Base-by-base conservation (phyloP, 2,329 filamentous ascomycete genomes). In the Thermothelomyces thermophilus region DNA sequence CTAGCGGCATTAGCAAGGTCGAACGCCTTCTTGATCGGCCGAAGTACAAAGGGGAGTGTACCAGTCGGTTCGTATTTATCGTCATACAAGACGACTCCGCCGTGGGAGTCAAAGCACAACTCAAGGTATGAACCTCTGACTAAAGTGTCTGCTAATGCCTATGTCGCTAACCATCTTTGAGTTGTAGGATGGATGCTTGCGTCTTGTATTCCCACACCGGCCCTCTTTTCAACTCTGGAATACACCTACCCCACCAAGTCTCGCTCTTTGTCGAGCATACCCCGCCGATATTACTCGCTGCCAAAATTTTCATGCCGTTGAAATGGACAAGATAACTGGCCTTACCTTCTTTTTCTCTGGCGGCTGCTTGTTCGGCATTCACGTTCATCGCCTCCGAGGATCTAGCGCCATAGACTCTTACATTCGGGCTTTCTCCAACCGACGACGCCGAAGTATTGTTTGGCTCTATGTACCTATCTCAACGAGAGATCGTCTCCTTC, bases 291-390 rank as follows among this genome's bases (percentile, higher is more conserved):
- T 24, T 24, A 16, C 6, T 41, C 26, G 20, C 20, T 41, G 37
- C n/a, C 37, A 41, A 7, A 16, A 13, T 14, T n/a, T 41, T 14
- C 16, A 28, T 16, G 17, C 37, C 4, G 37, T 41, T 14, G 37
- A 41, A 16, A 28, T 41, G 37, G 20, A 41, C 37, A 41, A 17
- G 37, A 17, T 41, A 39, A 31, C 34, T 28, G 45, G 50, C 19
- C 36, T 52, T 42, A 48, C 50, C 20, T 52, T 52, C 20, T 49
- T 52, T 30, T 52, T 48, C 35, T 31, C 16, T 16, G 2, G 2
- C 3, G 41, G 41, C n/a, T n/a, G n/a, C n/a, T 16, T 52, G 46
- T 36, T 28, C 37, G 46, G 50, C 22, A 45, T 52, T 33, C 46
- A 52, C 22, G 16, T 31, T 35, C 44, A 46, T 17, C 34, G 19